Percentiles rank a stretch among this genome's conserved stretches.
Conservation (phyloP, 495 filamentous ascomycete genomes). For the Xylaria longipes region DNA sequence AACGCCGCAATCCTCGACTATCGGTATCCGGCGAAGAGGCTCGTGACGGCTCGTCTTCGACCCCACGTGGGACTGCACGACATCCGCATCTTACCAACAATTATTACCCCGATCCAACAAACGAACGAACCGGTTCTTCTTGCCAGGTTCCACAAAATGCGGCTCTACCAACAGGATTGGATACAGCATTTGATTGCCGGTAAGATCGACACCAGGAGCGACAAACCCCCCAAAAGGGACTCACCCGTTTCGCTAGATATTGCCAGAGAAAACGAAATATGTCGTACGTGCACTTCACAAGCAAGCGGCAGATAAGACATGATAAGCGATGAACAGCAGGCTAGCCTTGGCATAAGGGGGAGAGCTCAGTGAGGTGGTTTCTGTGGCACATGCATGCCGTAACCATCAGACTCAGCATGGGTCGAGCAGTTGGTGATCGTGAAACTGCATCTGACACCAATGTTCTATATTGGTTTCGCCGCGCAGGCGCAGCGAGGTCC, state of each 20-base stretch:
- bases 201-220: not conserved
- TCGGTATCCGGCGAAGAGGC: not conserved
- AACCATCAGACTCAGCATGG: not conserved
- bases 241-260: not conserved
- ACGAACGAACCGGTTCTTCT: not conserved
- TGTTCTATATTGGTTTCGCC: constrained; percentile 6
- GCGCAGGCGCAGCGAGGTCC: not conserved
- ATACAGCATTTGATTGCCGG: not conserved
- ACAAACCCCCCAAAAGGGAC: not conserved
- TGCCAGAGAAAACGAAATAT: no score
- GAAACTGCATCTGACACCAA: constrained; percentile 13
- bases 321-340: not conserved
- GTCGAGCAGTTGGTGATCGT: constrained; percentile 4
- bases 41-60: not conserved
- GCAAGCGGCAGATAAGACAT: not conserved
- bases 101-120: not conserved
- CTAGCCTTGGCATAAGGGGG: not conserved
- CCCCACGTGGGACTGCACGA: not conserved
- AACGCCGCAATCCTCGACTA: not conserved
- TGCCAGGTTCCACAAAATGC: constrained; percentile 4
- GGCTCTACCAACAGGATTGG: not conserved
- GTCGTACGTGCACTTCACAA: not conserved
- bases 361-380: not conserved
- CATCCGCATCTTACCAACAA: constrained; percentile 9
- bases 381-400: not conserved